A percentile compares a stretch with the other conserved stretches of the same genome.
phyloP scores from a whole-genome alignment of 2,329 filamentous ascomycete species.

The Blastomyces gilchristii region DNA sequence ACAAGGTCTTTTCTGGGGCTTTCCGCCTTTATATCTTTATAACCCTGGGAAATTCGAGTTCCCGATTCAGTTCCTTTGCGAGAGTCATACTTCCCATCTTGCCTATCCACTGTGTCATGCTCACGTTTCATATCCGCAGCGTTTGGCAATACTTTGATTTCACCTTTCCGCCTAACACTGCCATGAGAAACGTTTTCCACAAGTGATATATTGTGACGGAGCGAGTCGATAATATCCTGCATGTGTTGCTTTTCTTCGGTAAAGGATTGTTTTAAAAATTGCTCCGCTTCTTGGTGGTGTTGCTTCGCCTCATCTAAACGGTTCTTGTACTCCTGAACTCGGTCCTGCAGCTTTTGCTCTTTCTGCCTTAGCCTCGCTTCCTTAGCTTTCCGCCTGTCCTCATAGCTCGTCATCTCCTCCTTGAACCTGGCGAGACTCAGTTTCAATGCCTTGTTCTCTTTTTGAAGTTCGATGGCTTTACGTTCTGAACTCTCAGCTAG shows the following conservation, averaged over 20 bases:
- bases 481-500: constrained; percentile 32
- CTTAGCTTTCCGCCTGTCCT: constrained; percentile 34
- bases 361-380: constrained; percentile 34
- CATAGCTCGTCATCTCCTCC: constrained; percentile 34
- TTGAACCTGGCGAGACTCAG: constrained; percentile 33
- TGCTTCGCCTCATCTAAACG: constrained; percentile 27
- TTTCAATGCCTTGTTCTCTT: constrained; percentile 34
- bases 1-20: not conserved
- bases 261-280: constrained; percentile 25
- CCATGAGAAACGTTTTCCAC: constrained; percentile 20
- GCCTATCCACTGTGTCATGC: not conserved
- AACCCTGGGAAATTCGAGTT: not conserved
- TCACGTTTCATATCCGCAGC: not conserved
- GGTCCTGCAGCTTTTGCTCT: constrained; percentile 30
- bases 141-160: not conserved
- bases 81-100: not conserved
- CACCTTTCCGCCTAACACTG: constrained; percentile 1
- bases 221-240: constrained; percentile 30
- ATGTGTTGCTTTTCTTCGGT: constrained; percentile 31
- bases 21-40: not conserved
- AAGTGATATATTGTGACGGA: constrained; percentile 25
- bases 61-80: not conserved
- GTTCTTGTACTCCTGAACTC: constrained; percentile 34
- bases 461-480: constrained; percentile 32
- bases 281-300: constrained; percentile 30